Evolutionary conservation across 2,329 filamentous ascomycete genomes (phyloP).

Genomic region (Neofusicoccum kwambonambiense): DNA sequence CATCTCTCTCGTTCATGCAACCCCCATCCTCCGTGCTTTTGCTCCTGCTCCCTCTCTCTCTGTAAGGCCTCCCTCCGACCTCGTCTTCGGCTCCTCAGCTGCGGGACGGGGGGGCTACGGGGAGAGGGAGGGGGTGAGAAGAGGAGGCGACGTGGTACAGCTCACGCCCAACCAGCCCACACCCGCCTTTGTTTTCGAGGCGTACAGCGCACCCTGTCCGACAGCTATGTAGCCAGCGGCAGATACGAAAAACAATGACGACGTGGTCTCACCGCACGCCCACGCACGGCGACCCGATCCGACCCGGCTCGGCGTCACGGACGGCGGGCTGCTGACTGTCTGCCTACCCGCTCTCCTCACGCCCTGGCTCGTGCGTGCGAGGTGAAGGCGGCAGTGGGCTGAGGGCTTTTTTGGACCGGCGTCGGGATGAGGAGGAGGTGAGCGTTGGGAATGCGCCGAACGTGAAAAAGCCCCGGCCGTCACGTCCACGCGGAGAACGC

Average conservation of each 20-base stretch:
- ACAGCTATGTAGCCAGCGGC: not conserved
- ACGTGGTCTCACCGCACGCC: not conserved
- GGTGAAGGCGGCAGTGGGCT: too few species aligned
- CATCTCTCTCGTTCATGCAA: not conserved
- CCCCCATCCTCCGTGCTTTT: too few species aligned
- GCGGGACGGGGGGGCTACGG: not conserved
- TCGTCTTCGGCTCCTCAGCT: not conserved
- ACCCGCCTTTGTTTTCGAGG: not conserved
- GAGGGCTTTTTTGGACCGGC: too few species aligned
- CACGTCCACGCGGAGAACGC: too few species aligned
- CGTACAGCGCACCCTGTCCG: not conserved
- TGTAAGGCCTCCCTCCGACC: not conserved
- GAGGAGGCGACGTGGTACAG: not conserved
- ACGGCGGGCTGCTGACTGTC: not conserved
- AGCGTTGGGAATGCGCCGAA: too few species aligned
- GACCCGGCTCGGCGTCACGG: not conserved
- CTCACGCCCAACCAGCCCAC: not conserved
- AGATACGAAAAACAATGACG: not conserved
- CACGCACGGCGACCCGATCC: not conserved
- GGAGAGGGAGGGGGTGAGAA: not conserved
- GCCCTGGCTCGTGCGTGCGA: too few species aligned
- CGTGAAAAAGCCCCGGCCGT: too few species aligned
- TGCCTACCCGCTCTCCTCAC: not conserved
- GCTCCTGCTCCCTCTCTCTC: not conserved
- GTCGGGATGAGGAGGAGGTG: too few species aligned